Conservation (phyloP, 2,329 filamentous ascomycete genomes). For the Xylogone sp. region DNA sequence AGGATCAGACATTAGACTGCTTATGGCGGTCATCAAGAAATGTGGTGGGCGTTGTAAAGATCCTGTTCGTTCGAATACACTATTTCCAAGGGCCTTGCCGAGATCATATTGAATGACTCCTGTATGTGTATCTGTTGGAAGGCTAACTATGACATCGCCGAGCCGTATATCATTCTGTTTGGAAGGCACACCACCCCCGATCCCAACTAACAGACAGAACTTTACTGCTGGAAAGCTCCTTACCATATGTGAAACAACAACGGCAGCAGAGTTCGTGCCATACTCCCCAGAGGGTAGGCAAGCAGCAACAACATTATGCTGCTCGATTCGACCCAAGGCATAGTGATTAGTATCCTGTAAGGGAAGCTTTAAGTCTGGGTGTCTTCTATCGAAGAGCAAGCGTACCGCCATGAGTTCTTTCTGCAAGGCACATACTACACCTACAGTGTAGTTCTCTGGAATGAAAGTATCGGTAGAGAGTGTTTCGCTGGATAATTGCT, state of each 20-base stretch:
- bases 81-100: slow-evolving; percentile 10
- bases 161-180: slow-evolving; percentile 7
- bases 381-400: slow-evolving; percentile 1
- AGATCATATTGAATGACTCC: slow-evolving; percentile 23
- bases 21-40: slow-evolving; percentile 1
- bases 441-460: slow-evolving; percentile 16
- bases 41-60: slow-evolving; percentile 6
- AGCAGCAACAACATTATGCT: slow-evolving; percentile 15
- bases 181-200: slow-evolving; percentile 11
- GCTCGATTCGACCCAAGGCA: slow-evolving; percentile 14
- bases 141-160: slow-evolving; percentile 11
- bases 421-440: slow-evolving; percentile 20
- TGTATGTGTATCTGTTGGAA: slow-evolving; percentile 7
- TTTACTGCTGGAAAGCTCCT: slow-evolving; percentile 10
- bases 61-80: slow-evolving; percentile 1
- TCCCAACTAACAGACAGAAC: slow-evolving; percentile 12
- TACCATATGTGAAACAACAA: slow-evolving; percentile 11
- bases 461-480: not conserved
- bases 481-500: not conserved
- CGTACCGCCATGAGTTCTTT: slow-evolving; percentile 20
- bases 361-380: not conserved
- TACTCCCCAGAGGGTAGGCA: slow-evolving; percentile 10
- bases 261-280: slow-evolving; percentile 12
- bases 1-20: not conserved
- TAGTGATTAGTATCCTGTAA: slow-evolving; percentile 7